Evolutionary conservation across 192 early-diverging fungal species (phyloP).

Genomic region (Dissophora globulifera): DNA sequence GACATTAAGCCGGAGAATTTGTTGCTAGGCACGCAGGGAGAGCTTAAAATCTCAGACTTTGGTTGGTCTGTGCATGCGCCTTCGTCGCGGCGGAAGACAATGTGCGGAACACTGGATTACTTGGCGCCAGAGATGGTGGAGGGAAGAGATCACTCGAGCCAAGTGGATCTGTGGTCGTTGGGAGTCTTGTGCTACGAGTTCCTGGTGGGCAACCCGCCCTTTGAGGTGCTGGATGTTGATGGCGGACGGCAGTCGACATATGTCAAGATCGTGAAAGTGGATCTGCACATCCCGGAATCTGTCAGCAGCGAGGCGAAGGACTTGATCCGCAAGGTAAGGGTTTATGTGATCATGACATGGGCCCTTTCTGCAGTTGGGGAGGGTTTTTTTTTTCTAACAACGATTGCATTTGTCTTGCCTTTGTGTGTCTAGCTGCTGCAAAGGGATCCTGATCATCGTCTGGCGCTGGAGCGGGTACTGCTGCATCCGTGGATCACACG

Average conservation of each 20-base stretch:
- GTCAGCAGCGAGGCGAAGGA: constrained; percentile 85
- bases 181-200: constrained; percentile 96
- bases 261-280: constrained; percentile 82
- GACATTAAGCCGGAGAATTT: constrained; percentile 98
- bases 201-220: constrained; percentile 90
- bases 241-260: constrained; percentile 76
- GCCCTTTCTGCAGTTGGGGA: background rate
- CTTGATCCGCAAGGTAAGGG: constrained; percentile 79
- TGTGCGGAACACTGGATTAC: constrained; percentile 97
- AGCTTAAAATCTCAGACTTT: constrained; percentile 97
- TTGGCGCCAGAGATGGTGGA: constrained; percentile 97
- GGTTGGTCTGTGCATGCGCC: constrained; percentile 96
- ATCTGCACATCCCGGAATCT: constrained; percentile 82
- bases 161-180: constrained; percentile 92
- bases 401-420: background rate
- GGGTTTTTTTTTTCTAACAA: no score
- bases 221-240: constrained; percentile 76
- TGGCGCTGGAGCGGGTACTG: constrained; percentile 80
- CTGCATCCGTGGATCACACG: constrained; percentile 76
- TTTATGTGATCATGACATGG: no score
- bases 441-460: constrained; percentile 73
- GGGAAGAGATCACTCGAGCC: constrained; percentile 78
- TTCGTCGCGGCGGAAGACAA: constrained; percentile 79
- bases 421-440: constrained; percentile 69
- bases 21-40: constrained; percentile 84